Base-by-base conservation (phyloP, 257 asterid species). In the Plantago elongata region DNA sequence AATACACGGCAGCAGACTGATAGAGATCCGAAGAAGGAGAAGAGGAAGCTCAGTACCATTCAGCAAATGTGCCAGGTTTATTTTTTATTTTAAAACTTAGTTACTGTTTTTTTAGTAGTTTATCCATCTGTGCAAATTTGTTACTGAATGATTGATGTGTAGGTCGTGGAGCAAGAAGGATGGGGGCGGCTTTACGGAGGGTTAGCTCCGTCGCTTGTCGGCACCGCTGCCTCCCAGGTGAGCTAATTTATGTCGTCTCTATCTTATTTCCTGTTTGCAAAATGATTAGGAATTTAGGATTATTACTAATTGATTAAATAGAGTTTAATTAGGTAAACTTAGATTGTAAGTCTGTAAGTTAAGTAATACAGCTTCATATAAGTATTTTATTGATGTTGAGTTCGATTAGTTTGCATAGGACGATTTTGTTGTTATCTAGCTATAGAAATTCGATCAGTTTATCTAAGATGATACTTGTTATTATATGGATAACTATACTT, bases 211-310 rank as follows among this genome's bases (percentile, higher is more conserved):
- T 92, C 98, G 3, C 83, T 92, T 34, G 80, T 83, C 61, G 98
- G 98, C 67, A 92, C 98, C 1, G 97, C 98, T 51, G 81, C 95
- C 12, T 92, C 98, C 57, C 95, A 92, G 95, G 98, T 82, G 67
- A 60, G 10, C 59, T 54, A 11, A 27, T 15, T 50, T 50, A 13
- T 9, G 9, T 49, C 3, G 9, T 17, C 38, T 52, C 27, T 34
- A 34, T 18, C 42, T 52, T 52, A 27, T 8, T 13, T 34, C 13
- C 57, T 48, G 3, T 0, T 16, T 51, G 8, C 22, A 4, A 5
- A 49, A 9, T n/a, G n/a, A n/a, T n/a, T n/a, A n/a, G n/a, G n/a
- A n/a, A 13, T 6, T 50, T 50, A 49, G 54, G 12, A 34, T 34
- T 34, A 34, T 34, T 34, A 34, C 8, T 34, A 34, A 34, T 34